A percentile compares a stretch with the other conserved stretches of the same genome.
These are phyloP conservation scores for Glomus cerebriforme DNA, from an alignment of 192 early-diverging fungal species.

Conservation along the genomic window DNA sequence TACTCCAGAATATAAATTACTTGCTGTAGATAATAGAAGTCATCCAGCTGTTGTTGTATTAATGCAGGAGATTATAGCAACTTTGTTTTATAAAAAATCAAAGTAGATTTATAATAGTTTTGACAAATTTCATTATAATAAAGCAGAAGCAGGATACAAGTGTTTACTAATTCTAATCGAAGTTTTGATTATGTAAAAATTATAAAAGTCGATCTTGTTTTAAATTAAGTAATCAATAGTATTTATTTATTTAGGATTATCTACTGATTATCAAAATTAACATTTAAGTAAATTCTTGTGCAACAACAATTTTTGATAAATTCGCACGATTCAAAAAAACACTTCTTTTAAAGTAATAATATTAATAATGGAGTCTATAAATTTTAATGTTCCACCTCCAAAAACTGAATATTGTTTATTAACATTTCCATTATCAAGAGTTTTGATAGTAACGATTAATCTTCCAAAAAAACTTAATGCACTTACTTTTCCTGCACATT, in stretches of 20 bases:
- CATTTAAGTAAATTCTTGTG: too few species aligned
- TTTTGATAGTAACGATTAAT: slow-evolving; percentile 43
- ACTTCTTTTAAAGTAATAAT: too few species aligned
- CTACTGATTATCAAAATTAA: too few species aligned
- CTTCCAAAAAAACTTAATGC: slow-evolving; percentile 41
- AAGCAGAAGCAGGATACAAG: too few species aligned
- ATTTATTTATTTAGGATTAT: too few species aligned
- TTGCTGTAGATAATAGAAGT: background rate
- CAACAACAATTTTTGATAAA: too few species aligned
- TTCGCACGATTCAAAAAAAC: too few species aligned
- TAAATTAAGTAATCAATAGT: too few species aligned
- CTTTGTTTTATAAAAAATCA: background rate
- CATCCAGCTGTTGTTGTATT: background rate
- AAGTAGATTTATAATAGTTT: background rate
- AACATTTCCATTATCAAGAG: slow-evolving; percentile 29
- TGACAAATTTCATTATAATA: background rate
- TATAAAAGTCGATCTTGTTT: too few species aligned
- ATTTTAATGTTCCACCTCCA: slow-evolving; percentile 7
- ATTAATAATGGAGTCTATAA: background rate
- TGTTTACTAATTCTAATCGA: too few species aligned
- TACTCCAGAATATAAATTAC: background rate
- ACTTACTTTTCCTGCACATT: slow-evolving; percentile 33
- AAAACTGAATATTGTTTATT: slow-evolving; percentile 32
- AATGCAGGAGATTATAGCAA: background rate
- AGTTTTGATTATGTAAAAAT: too few species aligned